Evolutionary conservation across 805 yeast genomes (phyloP).

Genomic region (Wickerhamiella australiensis): DNA sequence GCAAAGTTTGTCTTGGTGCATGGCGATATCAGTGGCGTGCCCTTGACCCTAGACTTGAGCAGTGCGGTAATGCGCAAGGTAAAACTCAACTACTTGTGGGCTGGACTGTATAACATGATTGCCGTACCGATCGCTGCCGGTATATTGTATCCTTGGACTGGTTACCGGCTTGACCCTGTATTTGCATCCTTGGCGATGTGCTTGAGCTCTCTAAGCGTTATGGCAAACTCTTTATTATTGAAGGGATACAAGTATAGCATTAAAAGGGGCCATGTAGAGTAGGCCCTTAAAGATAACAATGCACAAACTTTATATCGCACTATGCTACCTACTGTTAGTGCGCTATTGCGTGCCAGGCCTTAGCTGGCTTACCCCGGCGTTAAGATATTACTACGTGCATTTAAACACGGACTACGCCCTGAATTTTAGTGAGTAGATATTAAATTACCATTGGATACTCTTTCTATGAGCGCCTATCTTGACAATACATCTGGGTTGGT

Average conservation of each 20-base stretch:
- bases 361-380: too few relatives aligned
- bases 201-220: conserved; percentile 79
- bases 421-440: too few relatives aligned
- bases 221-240: conserved; percentile 60
- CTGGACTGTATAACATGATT: conserved; percentile 64
- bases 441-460: too few relatives aligned
- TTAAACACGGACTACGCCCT: too few relatives aligned
- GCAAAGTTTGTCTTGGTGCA: conserved; percentile 57
- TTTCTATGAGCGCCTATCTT: too few relatives aligned
- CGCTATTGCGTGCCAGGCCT: too few relatives aligned
- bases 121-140: conserved; percentile 96
- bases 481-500: too few relatives aligned
- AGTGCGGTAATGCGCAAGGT: conserved; percentile 58
- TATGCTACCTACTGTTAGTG: too few relatives aligned
- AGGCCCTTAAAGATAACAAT: too few relatives aligned
- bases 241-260: neutral
- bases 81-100: conserved; percentile 76
- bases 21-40: conserved; percentile 39
- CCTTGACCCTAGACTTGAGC: conserved; percentile 54
- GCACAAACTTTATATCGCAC: too few relatives aligned
- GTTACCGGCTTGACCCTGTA: conserved; percentile 65
- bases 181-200: conserved; percentile 93
- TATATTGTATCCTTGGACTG: conserved; percentile 62
- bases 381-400: too few relatives aligned
- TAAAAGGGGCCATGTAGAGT: too few relatives aligned